These are phyloP conservation scores for Hordeum pubiflorum DNA, from an alignment of 202 grass and related monocot species.

Conservation along the genomic window DNA sequence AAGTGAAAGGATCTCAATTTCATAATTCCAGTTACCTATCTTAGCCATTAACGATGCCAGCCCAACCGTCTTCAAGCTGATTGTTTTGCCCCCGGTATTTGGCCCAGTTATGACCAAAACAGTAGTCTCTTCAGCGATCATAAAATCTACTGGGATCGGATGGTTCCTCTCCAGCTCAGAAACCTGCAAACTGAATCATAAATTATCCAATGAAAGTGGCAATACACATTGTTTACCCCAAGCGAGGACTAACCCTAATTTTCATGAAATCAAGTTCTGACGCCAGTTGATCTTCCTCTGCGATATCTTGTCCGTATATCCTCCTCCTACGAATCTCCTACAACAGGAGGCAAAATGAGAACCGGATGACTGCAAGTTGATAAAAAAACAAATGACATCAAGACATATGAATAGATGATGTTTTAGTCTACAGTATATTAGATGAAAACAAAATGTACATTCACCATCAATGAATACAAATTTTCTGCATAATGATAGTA, in stretches of 20 bases:
- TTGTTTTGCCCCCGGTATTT: constrained; percentile 82
- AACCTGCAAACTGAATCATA: constrained; percentile 41
- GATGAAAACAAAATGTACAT: not conserved
- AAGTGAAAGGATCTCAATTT: not conserved
- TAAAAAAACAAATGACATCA: not conserved
- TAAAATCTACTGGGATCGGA: constrained; percentile 69
- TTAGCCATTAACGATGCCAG: constrained; percentile 79
- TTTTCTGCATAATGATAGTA: not conserved
- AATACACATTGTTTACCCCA: not conserved
- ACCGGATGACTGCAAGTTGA: not conserved
- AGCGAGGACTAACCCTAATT: constrained; percentile 47
- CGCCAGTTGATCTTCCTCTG: constrained; percentile 36
- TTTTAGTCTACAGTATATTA: not conserved
- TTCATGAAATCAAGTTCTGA: constrained; percentile 47
- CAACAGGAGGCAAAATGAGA: constrained; percentile 17
- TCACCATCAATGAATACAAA: not conserved
- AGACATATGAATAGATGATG: not conserved
- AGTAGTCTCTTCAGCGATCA: constrained; percentile 57
- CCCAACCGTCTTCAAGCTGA: constrained; percentile 75
- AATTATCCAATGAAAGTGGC: constrained; percentile 30
- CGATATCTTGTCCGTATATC: constrained; percentile 49
- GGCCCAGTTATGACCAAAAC: constrained; percentile 80
- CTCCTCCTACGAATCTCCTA: constrained; percentile 73
- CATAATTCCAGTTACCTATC: constrained; percentile 40
- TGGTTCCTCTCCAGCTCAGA: constrained; percentile 47